Percentiles rank a stretch among this genome's conserved stretches.
Conservation (phyloP, 2,329 filamentous ascomycete genomes). For the Tolypocladium ophioglossoides region DNA sequence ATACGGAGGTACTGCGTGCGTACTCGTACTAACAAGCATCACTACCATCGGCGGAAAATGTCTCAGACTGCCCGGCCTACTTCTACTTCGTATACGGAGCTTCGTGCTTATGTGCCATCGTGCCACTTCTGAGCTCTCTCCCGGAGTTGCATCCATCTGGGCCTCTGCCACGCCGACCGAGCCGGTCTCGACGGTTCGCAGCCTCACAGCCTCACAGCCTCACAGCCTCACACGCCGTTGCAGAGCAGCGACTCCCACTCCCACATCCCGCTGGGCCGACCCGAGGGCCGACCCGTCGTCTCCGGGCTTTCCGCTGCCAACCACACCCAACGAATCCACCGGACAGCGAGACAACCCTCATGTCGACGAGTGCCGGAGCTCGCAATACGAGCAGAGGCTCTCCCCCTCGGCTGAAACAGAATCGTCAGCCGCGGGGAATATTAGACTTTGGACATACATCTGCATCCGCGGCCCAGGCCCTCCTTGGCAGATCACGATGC, state of each 20-base stretch:
- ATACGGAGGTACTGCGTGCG: background rate
- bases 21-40: background rate
- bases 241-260: background rate
- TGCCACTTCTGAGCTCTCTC: background rate
- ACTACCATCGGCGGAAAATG: too few species aligned
- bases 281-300: background rate
- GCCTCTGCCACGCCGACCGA: background rate
- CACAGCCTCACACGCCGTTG: conserved; percentile 5
- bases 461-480: background rate
- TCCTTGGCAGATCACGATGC: background rate
- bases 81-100: background rate
- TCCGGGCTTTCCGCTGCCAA: background rate
- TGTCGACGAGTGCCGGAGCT: background rate
- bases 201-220: too few species aligned
- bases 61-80: background rate
- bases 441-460: background rate
- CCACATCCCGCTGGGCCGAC: too few species aligned
- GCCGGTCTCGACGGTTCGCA: too few species aligned
- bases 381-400: background rate
- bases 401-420: background rate
- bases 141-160: background rate
- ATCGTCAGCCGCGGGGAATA: background rate
- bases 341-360: background rate
- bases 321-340: too few species aligned
- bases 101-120: background rate